Percentiles rank a stretch among this genome's conserved stretches.
Conservation (phyloP, 768 basidiomycete genomes). For the Psilocybe subaeruginosa region DNA sequence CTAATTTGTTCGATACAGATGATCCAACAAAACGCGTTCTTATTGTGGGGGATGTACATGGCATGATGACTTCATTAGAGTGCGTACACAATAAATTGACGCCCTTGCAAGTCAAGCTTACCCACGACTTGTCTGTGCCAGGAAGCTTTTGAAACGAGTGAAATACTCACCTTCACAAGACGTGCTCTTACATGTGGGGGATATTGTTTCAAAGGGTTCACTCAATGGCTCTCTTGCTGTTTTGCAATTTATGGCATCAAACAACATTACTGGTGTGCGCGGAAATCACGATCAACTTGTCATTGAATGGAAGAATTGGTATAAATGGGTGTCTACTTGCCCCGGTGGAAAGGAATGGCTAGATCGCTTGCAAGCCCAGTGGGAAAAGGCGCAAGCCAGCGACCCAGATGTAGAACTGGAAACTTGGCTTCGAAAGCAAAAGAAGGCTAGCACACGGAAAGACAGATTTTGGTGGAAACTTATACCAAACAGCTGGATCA, state of each 20-base stretch:
- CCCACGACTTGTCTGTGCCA: constrained; percentile 27
- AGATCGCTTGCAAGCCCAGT: constrained; percentile 43
- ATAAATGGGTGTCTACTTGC: constrained; percentile 68
- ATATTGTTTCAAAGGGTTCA: constrained; percentile 74
- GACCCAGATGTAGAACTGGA: constrained; percentile 15
- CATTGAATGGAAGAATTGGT: constrained; percentile 89
- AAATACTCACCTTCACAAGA: constrained; percentile 65
- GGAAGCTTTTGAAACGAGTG: constrained; percentile 64
- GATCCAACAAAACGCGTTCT: constrained; percentile 61
- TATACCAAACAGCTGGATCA: constrained; percentile 71
- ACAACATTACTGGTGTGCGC: constrained; percentile 78
- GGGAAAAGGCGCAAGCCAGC: constrained; percentile 34
- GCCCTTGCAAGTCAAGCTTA: not conserved
- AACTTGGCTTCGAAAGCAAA: constrained; percentile 19
- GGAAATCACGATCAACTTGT: constrained; percentile 95
- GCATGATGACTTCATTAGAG: constrained; percentile 72
- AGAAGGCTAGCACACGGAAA: constrained; percentile 14
- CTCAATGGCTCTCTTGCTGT: constrained; percentile 63
- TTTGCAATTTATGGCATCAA: constrained; percentile 62
- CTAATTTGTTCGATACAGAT: constrained; percentile 36
- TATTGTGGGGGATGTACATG: constrained; percentile 89
- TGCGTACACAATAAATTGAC: constrained; percentile 36
- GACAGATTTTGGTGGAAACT: constrained; percentile 46
- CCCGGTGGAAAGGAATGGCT: constrained; percentile 62
- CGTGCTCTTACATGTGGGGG: constrained; percentile 81